Percentiles rank a stretch among this genome's conserved stretches.
phyloP scores from a whole-genome alignment of 2,329 filamentous ascomycete genomes.

The Aureobasidium sp. region DNA sequence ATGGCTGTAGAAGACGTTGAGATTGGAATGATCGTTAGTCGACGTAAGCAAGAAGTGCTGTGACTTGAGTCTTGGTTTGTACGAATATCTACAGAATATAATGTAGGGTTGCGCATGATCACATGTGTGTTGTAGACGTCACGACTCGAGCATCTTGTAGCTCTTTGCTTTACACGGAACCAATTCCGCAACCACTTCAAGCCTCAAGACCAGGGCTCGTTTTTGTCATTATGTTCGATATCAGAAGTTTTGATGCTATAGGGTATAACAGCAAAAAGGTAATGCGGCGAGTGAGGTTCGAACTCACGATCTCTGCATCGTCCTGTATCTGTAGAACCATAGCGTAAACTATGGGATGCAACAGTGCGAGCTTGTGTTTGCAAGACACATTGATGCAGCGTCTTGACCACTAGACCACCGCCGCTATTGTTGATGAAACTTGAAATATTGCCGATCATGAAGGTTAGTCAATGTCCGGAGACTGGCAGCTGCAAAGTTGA shows the following conservation, averaged over 20 bases:
- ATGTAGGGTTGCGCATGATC: neutral
- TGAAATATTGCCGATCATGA: neutral
- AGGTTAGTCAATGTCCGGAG: too few relatives aligned
- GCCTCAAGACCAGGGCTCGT: neutral
- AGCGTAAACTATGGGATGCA: too few relatives aligned
- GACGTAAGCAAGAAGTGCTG: neutral
- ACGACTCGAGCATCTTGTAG: neutral
- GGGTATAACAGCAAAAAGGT: neutral
- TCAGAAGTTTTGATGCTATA: neutral
- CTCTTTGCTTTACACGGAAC: neutral
- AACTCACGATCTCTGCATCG: slow-evolving; percentile 2
- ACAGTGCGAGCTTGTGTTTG: neutral
- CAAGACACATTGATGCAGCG: neutral
- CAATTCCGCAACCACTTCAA: neutral
- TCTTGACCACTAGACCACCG: neutral
- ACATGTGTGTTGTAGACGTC: neutral
- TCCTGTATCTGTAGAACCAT: neutral
- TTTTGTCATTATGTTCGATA: too few relatives aligned
- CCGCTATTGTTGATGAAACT: neutral
- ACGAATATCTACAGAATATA: too few relatives aligned
- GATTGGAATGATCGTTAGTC: neutral
- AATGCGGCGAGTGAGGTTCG: neutral
- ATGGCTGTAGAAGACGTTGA: neutral
- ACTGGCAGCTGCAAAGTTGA: neutral
- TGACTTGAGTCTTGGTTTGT: neutral